Conservation (phyloP, 2,329 filamentous ascomycete species). For the Xylaria arbuscula region DNA sequence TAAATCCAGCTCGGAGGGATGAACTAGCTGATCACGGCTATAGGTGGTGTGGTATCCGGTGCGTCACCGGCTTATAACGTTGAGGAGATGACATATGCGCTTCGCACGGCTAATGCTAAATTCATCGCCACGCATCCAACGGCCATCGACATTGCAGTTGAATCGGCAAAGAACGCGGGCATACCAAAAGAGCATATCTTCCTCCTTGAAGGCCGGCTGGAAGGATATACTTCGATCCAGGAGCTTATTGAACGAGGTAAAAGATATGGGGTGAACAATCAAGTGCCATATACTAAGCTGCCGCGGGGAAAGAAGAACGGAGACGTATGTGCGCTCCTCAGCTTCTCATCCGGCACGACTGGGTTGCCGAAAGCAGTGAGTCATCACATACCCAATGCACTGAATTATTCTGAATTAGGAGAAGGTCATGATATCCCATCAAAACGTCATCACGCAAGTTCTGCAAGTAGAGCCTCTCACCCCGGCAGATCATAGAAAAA, state of each 20-base stretch:
- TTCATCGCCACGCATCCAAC: background rate
- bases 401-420: background rate
- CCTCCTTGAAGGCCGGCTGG: background rate
- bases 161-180: background rate
- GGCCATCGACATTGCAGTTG: background rate
- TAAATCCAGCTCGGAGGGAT: background rate
- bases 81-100: background rate
- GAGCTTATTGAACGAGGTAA: background rate
- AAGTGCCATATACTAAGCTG: background rate
- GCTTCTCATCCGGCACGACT: background rate
- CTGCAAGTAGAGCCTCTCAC: background rate
- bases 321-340: background rate
- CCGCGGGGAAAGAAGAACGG: background rate
- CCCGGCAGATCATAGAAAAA: background rate
- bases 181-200: background rate
- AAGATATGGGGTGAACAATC: background rate
- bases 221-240: background rate
- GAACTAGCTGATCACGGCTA: background rate
- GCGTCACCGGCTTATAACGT: background rate
- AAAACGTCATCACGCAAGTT: background rate
- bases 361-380: background rate
- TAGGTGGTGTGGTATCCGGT: background rate
- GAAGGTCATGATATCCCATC: background rate
- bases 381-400: background rate
- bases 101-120: background rate